Conservation (phyloP, 2,329 filamentous ascomycete genomes). For the Nannizziopsis barbatae region DNA sequence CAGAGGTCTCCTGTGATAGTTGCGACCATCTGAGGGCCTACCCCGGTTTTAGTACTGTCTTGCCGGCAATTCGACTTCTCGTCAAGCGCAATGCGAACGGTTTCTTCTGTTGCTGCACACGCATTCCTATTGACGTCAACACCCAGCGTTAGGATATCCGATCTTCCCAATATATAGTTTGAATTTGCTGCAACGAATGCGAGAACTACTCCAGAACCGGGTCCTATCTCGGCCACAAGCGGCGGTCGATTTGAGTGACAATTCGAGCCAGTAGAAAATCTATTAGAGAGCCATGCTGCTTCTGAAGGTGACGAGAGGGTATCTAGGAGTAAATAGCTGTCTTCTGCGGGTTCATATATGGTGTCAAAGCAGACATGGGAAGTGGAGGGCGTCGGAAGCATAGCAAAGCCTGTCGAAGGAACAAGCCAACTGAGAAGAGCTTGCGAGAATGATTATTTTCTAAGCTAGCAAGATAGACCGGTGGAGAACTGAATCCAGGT, state of each 20-base stretch:
- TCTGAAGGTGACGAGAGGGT: slow-evolving; percentile 66
- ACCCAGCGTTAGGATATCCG: slow-evolving; percentile 58
- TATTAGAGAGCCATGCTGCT: slow-evolving; percentile 53
- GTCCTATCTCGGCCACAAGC: slow-evolving; percentile 73
- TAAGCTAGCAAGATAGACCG: too few relatives aligned
- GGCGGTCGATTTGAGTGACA: slow-evolving; percentile 34
- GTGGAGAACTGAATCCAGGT: too few relatives aligned
- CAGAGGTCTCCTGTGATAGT: slow-evolving; percentile 61
- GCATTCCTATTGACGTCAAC: slow-evolving; percentile 80
- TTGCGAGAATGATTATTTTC: too few relatives aligned
- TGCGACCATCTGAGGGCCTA: slow-evolving; percentile 48
- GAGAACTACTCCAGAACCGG: slow-evolving; percentile 87
- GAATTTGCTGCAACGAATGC: slow-evolving; percentile 75
- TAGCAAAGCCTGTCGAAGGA: slow-evolving; percentile 27
- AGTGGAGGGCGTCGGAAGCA: slow-evolving; percentile 91
- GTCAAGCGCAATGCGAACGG: slow-evolving; percentile 45
- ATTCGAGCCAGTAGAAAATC: slow-evolving; percentile 40
- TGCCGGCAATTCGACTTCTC: slow-evolving; percentile 17
- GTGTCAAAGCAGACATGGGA: slow-evolving; percentile 79
- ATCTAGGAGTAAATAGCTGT: slow-evolving; percentile 88
- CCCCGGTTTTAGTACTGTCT: not conserved
- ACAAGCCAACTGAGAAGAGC: not conserved
- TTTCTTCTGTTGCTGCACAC: slow-evolving; percentile 61
- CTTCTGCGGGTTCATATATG: slow-evolving; percentile 91
- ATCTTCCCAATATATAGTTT: slow-evolving; percentile 57